Base-by-base conservation (phyloP, 495 filamentous ascomycete genomes). In the Lindgomyces ingoldianus region DNA sequence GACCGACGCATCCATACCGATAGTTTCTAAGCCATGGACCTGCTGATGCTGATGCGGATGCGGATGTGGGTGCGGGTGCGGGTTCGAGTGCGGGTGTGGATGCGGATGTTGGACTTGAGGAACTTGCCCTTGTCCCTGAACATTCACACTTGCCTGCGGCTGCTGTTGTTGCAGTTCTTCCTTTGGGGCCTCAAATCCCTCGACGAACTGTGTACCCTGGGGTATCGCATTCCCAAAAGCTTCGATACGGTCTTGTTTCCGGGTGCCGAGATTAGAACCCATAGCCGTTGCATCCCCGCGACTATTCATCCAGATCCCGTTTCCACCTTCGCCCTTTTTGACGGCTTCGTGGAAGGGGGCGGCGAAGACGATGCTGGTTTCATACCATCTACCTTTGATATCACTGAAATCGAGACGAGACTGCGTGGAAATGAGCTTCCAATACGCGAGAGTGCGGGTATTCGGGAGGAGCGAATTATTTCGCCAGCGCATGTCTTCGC, bases 331-430 rank as follows among this genome's bases (percentile, higher is more conserved):
- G 30, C 79, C 78, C 21, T 68, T 70, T 6, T 70, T 64, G 4
- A 79, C 57, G 26, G 75, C 70, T 4, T 73, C 54, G 1, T 73
- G 58, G 71, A 78, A 84, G 8, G 73, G 42, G 0, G 63, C 67
- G 0, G 62, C 65, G 9, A 83, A 76, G 2, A 86, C 69, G 2
- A 81, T 65, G 50, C 76, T 78, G 3, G 79, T 80, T 64, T 87
- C 85, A 70, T 87, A 87, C 85, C 85, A 87, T 14, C 85, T 77
- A 4, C 85, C 84, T 66, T 85, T 85, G 66, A 87, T 72, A 30
- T 86, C 81, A n/a, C 73, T 68, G 2, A 86, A 66, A 3, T 70
- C 71, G 62, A 79, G 66, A 22, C 65, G 74, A 22, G 67, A 54
- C 30, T 67, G 62, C 8, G 72, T 50, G 26, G 75, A 64, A 0